Evolutionary conservation across 108 stramenopile genomes (phyloP), one percentile per base, ranked within the genome.

Genomic region (Nitzschia sp.): DNA sequence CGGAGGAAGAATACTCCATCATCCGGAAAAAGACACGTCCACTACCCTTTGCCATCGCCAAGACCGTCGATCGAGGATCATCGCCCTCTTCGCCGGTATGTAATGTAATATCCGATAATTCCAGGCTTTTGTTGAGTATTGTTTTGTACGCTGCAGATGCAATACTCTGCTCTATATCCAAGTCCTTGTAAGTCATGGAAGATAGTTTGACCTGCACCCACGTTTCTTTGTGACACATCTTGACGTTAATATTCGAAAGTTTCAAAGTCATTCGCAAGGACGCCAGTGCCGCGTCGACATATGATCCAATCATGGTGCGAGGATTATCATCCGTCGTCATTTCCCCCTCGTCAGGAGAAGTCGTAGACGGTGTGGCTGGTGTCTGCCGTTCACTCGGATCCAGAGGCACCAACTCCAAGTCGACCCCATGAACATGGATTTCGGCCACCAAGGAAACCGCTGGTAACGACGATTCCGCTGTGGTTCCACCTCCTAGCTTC

Each of bases 121-220:
- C 72, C 6, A 82, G 46, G 13, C 71, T 38, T 63, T 74, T 79
- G 32, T 75, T 59, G 5, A 73, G 36, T 28, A 34, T 32, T 41
- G 54, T 72, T 53, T 53, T 52, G 25, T 35, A 19, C 1, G n/a
- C 33, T 0, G 53, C n/a, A 9, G 32, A 33, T 1, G 57, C 33
- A 19, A 21, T 35, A 19, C 33, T 63, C 21, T 50, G 41, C 1
- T 60, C 17, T 3, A 53, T 45, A 29, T 82, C 81, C 13, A 83
- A 55, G 53, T 87, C 86, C 33, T 80, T 80, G 68, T 84, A 85
- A n/a, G 68, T 53, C 53, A 76, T 64, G 15, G 75, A 82, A 2
- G 77, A 75, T 17, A 91, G 45, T 23, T 44, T 59, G 23, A 88
- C 15, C 6, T 58, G 64, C 1, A 91, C 53, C 79, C 75, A 79